Evolutionary conservation across 176 grass and related monocot species (phyloP).

Genomic region (Phoenix roebelenii): DNA sequence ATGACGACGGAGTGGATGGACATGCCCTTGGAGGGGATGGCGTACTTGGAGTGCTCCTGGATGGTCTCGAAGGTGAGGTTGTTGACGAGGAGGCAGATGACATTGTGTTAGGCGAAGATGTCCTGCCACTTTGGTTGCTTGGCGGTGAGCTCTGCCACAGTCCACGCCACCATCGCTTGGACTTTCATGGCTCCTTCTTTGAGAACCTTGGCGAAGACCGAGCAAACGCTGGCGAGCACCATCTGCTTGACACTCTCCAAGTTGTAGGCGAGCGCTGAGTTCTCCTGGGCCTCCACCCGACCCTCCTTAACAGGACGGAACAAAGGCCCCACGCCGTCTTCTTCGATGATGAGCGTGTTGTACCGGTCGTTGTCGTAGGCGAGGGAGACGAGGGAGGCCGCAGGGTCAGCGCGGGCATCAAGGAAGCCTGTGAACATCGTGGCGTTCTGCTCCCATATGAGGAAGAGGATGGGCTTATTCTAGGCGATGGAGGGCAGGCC

Average conservation of each 20-base stretch:
- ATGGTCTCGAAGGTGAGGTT: conserved; percentile 38
- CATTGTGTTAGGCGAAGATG: conserved; percentile 64
- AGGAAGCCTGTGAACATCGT: too few species aligned
- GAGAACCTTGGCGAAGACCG: too few species aligned
- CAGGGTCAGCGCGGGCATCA: too few species aligned
- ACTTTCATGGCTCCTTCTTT: conserved; percentile 74
- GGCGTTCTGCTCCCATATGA: not conserved
- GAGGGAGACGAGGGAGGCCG: too few species aligned
- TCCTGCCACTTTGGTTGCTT: conserved; percentile 76
- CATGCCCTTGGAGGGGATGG: conserved; percentile 48
- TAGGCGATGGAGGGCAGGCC: conserved; percentile 36
- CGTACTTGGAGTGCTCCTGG: conserved; percentile 59
- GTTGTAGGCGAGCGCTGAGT: conserved; percentile 60
- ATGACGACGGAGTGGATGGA: conserved; percentile 77
- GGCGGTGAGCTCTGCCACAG: conserved; percentile 68
- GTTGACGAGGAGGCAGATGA: conserved; percentile 53
- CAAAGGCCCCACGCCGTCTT: conserved; percentile 68
- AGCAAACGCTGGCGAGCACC: too few species aligned
- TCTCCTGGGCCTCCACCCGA: conserved; percentile 61
- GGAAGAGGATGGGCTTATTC: conserved; percentile 16
- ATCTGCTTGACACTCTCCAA: conserved; percentile 53
- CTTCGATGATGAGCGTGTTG: conserved; percentile 90
- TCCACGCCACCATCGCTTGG: conserved; percentile 80
- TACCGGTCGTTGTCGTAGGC: conserved; percentile 20
- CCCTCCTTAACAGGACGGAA: conserved; percentile 46